These are phyloP conservation scores for Bothriochloa decipiens DNA, from an alignment of 176 grass and related monocot species.

Conservation along the genomic window DNA sequence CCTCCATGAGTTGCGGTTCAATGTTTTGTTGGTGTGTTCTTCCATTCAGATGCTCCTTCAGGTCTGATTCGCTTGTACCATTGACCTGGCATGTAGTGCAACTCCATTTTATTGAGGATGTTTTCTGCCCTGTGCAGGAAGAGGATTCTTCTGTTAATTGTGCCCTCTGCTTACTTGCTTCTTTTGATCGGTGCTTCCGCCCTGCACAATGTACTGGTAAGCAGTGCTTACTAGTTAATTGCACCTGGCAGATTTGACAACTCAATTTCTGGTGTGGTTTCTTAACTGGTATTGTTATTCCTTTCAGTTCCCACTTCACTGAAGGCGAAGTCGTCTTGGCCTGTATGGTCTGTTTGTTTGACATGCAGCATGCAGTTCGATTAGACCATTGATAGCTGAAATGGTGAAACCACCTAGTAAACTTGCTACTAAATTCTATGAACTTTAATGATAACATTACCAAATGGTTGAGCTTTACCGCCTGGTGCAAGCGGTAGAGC, in stretches of 20 bases:
- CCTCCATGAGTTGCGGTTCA: not conserved
- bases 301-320: slow-evolving; percentile 21
- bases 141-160: slow-evolving; percentile 5
- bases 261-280: slow-evolving; percentile 2
- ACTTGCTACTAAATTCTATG: not conserved
- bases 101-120: slow-evolving; percentile 3
- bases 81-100: slow-evolving; percentile 31
- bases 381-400: not conserved
- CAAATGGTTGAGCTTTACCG: too few relatives aligned
- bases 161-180: not conserved
- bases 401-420: not conserved
- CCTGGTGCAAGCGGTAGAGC: too few relatives aligned
- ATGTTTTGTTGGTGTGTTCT: slow-evolving; percentile 4
- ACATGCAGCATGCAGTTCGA: slow-evolving; percentile 10
- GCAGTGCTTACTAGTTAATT: not conserved
- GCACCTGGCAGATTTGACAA: slow-evolving; percentile 35
- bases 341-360: not conserved
- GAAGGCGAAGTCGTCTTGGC: not conserved
- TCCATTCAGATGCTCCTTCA: slow-evolving; percentile 10
- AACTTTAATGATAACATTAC: not conserved
- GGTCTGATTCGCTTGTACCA: not conserved
- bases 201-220: slow-evolving; percentile 28
- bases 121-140: not conserved
- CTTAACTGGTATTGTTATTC: slow-evolving; percentile 37
- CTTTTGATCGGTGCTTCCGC: slow-evolving; percentile 41